Conservation (phyloP, 805 yeast genomes). For the Priceomyces medius region DNA sequence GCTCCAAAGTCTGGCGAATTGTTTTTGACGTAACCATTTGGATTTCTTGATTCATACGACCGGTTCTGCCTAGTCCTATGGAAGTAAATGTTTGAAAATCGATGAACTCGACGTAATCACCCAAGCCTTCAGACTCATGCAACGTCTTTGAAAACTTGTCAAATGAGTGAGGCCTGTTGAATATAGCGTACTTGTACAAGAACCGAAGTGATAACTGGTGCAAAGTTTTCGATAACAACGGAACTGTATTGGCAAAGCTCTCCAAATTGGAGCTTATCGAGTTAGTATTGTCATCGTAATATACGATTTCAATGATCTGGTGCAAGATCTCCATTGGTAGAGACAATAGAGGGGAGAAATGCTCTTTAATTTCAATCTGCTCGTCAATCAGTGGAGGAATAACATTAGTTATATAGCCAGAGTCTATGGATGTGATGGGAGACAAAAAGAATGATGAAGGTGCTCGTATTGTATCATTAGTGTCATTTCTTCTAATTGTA, state of each 20-base stretch:
- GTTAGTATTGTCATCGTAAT: conserved; percentile 52
- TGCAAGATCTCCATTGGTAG: conserved; percentile 58
- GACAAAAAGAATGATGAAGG: conserved; percentile 20
- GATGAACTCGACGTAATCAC: conserved; percentile 66
- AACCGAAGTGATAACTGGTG: conserved; percentile 57
- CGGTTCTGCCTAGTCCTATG: conserved; percentile 85
- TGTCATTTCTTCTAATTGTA: background rate
- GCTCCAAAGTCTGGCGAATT: conserved; percentile 56
- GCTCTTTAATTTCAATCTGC: conserved; percentile 5
- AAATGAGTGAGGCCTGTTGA: conserved; percentile 79
- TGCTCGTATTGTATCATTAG: background rate
- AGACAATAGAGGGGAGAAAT: conserved; percentile 20
- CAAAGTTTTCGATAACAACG: conserved; percentile 57
- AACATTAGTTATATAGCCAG: conserved; percentile 6
- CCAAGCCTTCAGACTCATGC: conserved; percentile 43
- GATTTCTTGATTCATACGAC: conserved; percentile 85
- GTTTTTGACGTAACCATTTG: conserved; percentile 84
- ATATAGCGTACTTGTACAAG: conserved; percentile 64
- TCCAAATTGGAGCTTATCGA: conserved; percentile 52
- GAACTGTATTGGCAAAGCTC: conserved; percentile 50
- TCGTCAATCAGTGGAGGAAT: conserved; percentile 4
- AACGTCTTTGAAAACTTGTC: conserved; percentile 64
- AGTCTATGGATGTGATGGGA: conserved; percentile 29
- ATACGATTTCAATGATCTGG: conserved; percentile 55
- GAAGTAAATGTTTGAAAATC: conserved; percentile 90